phyloP scores from a whole-genome alignment of 805 yeast species.

The Metschnikowia continentalis region DNA sequence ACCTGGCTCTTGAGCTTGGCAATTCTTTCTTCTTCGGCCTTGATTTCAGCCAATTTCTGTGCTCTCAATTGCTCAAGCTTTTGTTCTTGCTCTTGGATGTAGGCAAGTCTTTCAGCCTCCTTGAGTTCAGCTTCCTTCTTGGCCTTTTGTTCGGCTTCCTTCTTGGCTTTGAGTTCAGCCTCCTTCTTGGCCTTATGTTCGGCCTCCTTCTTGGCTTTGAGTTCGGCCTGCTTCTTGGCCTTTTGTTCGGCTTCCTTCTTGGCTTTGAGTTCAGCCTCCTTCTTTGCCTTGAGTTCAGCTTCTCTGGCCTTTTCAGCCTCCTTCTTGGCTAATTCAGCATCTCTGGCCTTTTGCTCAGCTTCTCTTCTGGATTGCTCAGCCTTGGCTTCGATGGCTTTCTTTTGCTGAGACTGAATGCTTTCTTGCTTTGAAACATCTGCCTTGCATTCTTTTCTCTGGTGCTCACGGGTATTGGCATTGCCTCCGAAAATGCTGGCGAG shows the following conservation, averaged over 20 bases:
- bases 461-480: neutral
- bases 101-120: conserved; percentile 8
- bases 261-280: conserved; percentile 4
- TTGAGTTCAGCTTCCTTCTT: conserved; percentile 2
- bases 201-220: conserved; percentile 1
- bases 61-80: conserved; percentile 8
- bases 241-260: conserved; percentile 4
- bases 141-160: neutral
- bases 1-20: conserved; percentile 8
- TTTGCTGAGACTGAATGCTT: neutral
- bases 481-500: conserved; percentile 12
- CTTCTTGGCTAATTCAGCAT: conserved; percentile 7
- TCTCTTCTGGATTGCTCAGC: neutral
- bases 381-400: neutral
- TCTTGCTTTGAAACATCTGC: neutral
- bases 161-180: neutral
- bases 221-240: conserved; percentile 8
- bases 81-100: conserved; percentile 4
- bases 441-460: neutral
- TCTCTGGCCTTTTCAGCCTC: conserved; percentile 4
- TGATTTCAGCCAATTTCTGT: conserved; percentile 6
- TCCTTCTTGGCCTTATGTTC: conserved; percentile 5
- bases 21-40: conserved; percentile 8
- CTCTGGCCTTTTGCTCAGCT: conserved; percentile 6
- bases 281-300: conserved; percentile 5